Evolutionary conservation across 1,139 yeast species (phyloP).

Genomic region (Debaryomycetaceae sp.): DNA sequence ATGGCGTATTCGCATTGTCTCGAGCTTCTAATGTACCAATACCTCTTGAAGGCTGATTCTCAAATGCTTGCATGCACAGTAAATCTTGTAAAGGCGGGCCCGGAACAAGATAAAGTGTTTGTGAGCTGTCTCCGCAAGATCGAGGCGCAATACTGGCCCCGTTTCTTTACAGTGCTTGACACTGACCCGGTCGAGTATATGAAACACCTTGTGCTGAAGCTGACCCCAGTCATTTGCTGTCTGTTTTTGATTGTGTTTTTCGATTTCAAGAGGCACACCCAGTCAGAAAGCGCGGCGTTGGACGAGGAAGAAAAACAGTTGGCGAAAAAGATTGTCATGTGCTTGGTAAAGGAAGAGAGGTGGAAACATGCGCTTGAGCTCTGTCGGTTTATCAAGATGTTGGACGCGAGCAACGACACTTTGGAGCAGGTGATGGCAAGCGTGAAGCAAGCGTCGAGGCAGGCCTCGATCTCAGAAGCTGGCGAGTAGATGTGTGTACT

Average conservation of each 20-base stretch:
- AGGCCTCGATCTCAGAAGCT: too few relatives aligned
- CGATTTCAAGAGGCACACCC: conserved; percentile 26
- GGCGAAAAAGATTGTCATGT: conserved; percentile 23
- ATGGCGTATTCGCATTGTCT: conserved; percentile 27
- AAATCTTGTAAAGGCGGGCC: conserved; percentile 18
- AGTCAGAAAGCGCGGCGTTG: conserved; percentile 6
- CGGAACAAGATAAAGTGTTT: conserved; percentile 21
- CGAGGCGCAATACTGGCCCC: conserved; percentile 30
- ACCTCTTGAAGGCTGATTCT: conserved; percentile 13
- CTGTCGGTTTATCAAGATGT: conserved; percentile 32
- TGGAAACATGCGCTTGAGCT: conserved; percentile 40
- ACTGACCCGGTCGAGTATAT: conserved; percentile 30
- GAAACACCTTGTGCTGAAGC: conserved; percentile 22
- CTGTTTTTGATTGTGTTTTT: conserved; percentile 32
- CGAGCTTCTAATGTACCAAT: conserved; percentile 28
- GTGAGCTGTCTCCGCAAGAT: conserved; percentile 35
- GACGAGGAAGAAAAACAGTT: conserved; percentile 21
- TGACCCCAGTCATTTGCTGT: conserved; percentile 31
- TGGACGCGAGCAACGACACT: conserved; percentile 28
- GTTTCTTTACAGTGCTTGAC: conserved; percentile 22
- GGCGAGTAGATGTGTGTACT: too few relatives aligned
- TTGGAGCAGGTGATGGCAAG: conserved; percentile 6
- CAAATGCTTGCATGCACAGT: conserved; percentile 14
- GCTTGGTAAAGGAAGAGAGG: conserved; percentile 20
- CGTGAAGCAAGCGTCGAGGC: too few relatives aligned